Conservation (phyloP, 495 filamentous ascomycete genomes). For the Podospora pseudoanserina region DNA sequence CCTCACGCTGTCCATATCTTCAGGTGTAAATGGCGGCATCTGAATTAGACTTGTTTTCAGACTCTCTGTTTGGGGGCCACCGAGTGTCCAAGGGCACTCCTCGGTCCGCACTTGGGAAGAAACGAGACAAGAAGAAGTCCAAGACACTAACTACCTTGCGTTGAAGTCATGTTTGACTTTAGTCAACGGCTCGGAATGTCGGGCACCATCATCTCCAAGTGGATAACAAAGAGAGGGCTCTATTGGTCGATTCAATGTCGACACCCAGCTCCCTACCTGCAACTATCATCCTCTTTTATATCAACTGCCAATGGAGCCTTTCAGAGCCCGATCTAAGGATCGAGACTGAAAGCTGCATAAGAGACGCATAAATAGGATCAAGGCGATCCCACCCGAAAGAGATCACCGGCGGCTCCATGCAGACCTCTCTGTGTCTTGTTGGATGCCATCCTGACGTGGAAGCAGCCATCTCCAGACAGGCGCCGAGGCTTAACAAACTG, state of each 20-base stretch:
- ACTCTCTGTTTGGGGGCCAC: background rate
- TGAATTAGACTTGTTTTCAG: background rate
- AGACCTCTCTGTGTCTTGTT: background rate
- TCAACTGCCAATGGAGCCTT: background rate
- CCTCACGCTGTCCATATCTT: conserved; percentile 51
- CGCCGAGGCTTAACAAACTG: conserved; percentile 11
- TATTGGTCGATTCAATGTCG: background rate
- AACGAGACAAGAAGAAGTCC: background rate
- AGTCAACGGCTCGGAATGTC: background rate
- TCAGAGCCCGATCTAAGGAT: background rate
- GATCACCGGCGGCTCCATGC: conserved; percentile 15
- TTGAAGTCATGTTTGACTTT: background rate
- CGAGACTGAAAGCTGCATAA: background rate
- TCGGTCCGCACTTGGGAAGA: background rate
- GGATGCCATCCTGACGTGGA: background rate
- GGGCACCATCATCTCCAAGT: background rate
- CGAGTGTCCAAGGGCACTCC: background rate
- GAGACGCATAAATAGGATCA: conserved; percentile 10
- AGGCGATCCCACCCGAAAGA: conserved; percentile 8
- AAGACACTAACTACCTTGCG: background rate
- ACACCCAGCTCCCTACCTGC: too few relatives aligned
- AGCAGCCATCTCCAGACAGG: conserved; percentile 19
- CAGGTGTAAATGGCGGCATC: conserved; percentile 27
- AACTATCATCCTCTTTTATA: too few relatives aligned
- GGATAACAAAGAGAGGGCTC: background rate